Conservation (phyloP, 108 stramenopile genomes). For the Poteriospumella lacustris region DNA sequence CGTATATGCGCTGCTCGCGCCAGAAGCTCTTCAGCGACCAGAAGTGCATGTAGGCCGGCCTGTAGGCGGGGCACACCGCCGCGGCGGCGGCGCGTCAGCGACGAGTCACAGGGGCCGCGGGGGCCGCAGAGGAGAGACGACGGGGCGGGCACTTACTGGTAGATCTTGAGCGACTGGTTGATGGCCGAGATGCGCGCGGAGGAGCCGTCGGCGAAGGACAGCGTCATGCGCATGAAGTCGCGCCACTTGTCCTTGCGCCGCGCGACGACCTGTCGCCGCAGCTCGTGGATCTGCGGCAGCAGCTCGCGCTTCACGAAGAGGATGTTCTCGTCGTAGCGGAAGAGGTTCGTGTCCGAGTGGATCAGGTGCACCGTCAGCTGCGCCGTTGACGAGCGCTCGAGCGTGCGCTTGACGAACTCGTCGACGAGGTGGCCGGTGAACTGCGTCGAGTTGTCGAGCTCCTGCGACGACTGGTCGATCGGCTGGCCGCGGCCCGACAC, state of each 20-base stretch:
- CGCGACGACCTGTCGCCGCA: slow-evolving; percentile 37
- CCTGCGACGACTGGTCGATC: slow-evolving; percentile 64
- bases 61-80: background rate
- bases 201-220: slow-evolving; percentile 87
- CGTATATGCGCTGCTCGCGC: slow-evolving; percentile 75
- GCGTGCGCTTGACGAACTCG: slow-evolving; percentile 57
- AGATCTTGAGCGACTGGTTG: slow-evolving; percentile 79
- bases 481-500: slow-evolving; percentile 52
- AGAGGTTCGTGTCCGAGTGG: slow-evolving; percentile 79
- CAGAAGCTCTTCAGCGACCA: slow-evolving; percentile 95
- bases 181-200: slow-evolving; percentile 85
- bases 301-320: slow-evolving; percentile 80
- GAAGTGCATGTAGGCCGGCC: slow-evolving; percentile 84
- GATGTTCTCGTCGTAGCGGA: slow-evolving; percentile 93
- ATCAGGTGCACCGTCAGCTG: slow-evolving; percentile 62
- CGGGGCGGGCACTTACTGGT: slow-evolving; percentile 31
- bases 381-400: no score
- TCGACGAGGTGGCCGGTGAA: slow-evolving; percentile 73
- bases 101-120: background rate
- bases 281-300: slow-evolving; percentile 72
- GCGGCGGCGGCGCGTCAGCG: background rate
- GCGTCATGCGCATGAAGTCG: slow-evolving; percentile 68
- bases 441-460: slow-evolving; percentile 74
- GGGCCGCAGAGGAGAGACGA: no score
- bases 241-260: slow-evolving; percentile 68